Base-by-base conservation (phyloP, 257 asterid species). In the Pogostemon cablin region DNA sequence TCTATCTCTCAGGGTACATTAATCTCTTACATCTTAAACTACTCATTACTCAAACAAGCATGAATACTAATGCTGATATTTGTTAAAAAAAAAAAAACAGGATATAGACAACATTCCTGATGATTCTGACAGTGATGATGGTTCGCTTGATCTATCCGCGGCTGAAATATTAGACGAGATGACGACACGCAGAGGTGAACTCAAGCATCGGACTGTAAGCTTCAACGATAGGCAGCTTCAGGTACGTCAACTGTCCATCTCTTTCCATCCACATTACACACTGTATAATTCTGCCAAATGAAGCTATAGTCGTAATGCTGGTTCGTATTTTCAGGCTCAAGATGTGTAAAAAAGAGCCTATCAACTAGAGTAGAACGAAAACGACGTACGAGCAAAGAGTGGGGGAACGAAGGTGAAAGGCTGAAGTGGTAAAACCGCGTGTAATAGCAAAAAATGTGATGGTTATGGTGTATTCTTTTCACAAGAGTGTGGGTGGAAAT, bases 161-260 rank as follows among this genome's bases (percentile, higher is more conserved):
- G 93, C 86, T 11, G 97, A 92, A 73, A 81, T 92, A 77, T 67
- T 92, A 72, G 98, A 90, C 46, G 96, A 88, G 83, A 85, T 92
- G 84, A 82, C 88, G 0, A 92, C 97, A 3, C 83, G 77, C 54
- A 85, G 96, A 83, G 98, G 98, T 35, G 98, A 92, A 71, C 57
- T 92, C 72, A 92, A 89, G 86, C 96, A 68, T 74, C 80, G 91
- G 62, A 80, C 97, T 1, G 56, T 72, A 35, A 92, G 96, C 91
- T 83, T 85, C 84, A 90, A 79, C 37, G 90, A 86, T 15, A 83
- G 84, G 75, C 92, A 34, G 32, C 25, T 11, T 1, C 43, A 34
- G 63, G 63, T 57, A 34, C 20, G 43, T 6, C 10, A 37, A 57
- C 32, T 25, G 32, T 25, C 32, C 32, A 25, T 25, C 8, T 57